Evolutionary conservation across 495 filamentous ascomycete species (phyloP).

Genomic region (Aspergillus sparsus): DNA sequence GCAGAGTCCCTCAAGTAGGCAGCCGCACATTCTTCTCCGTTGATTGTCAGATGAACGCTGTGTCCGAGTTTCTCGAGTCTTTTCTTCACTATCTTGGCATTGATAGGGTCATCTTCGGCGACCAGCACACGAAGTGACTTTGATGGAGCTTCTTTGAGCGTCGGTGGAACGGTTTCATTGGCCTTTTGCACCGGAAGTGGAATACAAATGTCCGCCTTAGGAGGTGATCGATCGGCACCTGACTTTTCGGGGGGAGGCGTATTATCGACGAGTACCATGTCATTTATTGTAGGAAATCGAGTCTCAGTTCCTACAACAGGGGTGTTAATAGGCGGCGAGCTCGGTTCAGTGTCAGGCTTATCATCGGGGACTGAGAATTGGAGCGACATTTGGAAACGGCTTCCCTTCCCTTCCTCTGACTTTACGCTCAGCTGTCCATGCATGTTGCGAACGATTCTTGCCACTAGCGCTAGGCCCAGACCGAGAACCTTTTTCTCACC

Average conservation of each 20-base stretch:
- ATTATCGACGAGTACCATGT: conserved; percentile 37
- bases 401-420: conserved; percentile 83
- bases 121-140: conserved; percentile 58
- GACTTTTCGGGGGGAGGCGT: neutral
- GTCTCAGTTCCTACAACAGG: conserved; percentile 18
- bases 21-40: conserved; percentile 83
- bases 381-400: conserved; percentile 64
- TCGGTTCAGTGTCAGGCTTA: neutral
- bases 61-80: conserved; percentile 80
- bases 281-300: conserved; percentile 29
- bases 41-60: conserved; percentile 68
- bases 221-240: neutral
- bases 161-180: neutral
- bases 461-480: conserved; percentile 82
- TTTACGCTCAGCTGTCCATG: conserved; percentile 86
- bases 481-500: conserved; percentile 58
- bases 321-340: neutral
- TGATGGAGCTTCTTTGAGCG: conserved; percentile 9
- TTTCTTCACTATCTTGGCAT: conserved; percentile 84
- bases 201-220: neutral
- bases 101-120: conserved; percentile 92
- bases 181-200: neutral
- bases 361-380: conserved; percentile 39
- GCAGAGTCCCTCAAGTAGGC: conserved; percentile 60
- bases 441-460: conserved; percentile 84